phyloP scores from a whole-genome alignment of 352 stramenopile genomes.

The Blastocystis sp. region DNA sequence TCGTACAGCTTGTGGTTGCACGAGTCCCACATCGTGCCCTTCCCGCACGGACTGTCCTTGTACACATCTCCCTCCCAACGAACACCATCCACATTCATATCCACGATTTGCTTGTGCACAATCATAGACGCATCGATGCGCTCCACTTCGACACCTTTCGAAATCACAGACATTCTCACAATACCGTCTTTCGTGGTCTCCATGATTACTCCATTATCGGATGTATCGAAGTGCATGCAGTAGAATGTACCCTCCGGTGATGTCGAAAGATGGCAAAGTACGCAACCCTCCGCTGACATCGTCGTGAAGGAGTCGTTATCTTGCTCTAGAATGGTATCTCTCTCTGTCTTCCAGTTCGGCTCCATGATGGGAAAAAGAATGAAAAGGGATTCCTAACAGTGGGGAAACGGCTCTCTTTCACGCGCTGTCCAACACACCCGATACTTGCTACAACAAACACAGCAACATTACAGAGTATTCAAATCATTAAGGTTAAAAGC shows the following conservation, averaged over 20 bases:
- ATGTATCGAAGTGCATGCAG: neutral
- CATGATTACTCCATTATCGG: neutral
- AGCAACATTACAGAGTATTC: conserved; percentile 12
- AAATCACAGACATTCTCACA: neutral
- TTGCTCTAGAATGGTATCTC: too few species aligned
- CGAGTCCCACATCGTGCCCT: conserved; percentile 7
- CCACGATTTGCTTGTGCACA: neutral
- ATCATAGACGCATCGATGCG: neutral
- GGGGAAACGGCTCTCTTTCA: neutral
- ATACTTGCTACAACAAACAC: neutral
- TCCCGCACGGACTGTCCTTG: neutral
- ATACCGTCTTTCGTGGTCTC: neutral
- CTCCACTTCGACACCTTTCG: neutral
- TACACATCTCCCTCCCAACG: conserved; percentile 49
- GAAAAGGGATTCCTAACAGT: neutral
- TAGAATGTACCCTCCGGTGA: neutral
- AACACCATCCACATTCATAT: conserved; percentile 10
- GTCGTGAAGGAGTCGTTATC: too few species aligned
- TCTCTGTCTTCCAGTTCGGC: too few species aligned
- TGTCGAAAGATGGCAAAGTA: neutral
- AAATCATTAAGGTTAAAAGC: neutral
- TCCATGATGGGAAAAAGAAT: neutral
- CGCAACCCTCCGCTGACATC: too few species aligned
- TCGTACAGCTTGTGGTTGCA: conserved; percentile 32
- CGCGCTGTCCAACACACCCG: neutral